These are phyloP conservation scores for Pleurotus djamor DNA, from an alignment of 768 basidiomycete species.

Conservation along the genomic window DNA sequence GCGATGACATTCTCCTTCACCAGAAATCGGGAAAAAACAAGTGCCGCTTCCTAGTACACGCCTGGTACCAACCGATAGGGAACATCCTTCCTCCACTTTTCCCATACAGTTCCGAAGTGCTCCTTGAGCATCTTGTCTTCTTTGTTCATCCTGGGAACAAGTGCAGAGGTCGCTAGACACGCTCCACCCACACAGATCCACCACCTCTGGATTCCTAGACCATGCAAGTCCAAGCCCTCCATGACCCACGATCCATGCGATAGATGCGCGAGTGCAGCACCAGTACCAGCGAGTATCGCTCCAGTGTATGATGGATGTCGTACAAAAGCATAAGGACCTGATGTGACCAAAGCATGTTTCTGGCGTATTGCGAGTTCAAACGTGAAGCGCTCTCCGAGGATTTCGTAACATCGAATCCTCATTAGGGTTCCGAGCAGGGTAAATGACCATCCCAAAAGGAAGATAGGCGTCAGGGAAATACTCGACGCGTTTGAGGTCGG, in stretches of 20 bases:
- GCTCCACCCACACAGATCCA: slow-evolving; percentile 10
- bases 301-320: slow-evolving; percentile 37
- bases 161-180: slow-evolving; percentile 10
- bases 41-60: slow-evolving; percentile 15
- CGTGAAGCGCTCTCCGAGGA: slow-evolving; percentile 33
- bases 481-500: slow-evolving; percentile 5
- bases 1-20: no score
- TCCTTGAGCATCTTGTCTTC: slow-evolving; percentile 24
- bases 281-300: slow-evolving; percentile 19
- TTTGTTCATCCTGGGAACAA: slow-evolving; percentile 15
- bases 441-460: slow-evolving; percentile 24
- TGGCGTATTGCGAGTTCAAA: slow-evolving; percentile 35
- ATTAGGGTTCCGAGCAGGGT: slow-evolving; percentile 24
- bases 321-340: slow-evolving; percentile 36
- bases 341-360: slow-evolving; percentile 31
- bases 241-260: slow-evolving; percentile 27
- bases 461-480: slow-evolving; percentile 18
- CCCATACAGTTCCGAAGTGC: slow-evolving; percentile 29
- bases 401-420: slow-evolving; percentile 33
- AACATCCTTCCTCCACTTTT: slow-evolving; percentile 20
- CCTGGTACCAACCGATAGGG: slow-evolving; percentile 24
- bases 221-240: slow-evolving; percentile 21
- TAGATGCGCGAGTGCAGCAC: slow-evolving; percentile 26
- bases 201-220: slow-evolving; percentile 9
- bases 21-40: no score